Percentiles rank a stretch among this genome's conserved stretches.
Evolutionary conservation across 257 asterid genomes (phyloP).

Genomic region (Nicotiana knightiana): DNA sequence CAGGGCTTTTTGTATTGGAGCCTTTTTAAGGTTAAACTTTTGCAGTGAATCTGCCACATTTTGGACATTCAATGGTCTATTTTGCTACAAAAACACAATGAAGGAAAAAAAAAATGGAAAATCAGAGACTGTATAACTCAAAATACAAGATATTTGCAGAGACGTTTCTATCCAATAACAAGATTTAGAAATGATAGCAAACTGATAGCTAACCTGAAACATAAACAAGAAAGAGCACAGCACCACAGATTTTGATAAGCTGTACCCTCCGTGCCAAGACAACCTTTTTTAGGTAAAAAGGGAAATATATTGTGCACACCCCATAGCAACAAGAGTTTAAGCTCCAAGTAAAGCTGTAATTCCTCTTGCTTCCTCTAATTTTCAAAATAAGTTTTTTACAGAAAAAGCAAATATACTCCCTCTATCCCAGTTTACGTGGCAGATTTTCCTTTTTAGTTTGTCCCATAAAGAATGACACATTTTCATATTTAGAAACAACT

Average conservation of each 20-base stretch:
- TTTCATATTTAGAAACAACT: too few species aligned
- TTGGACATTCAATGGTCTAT: conserved; percentile 50
- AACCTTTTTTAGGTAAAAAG: not conserved
- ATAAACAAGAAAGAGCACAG: not conserved
- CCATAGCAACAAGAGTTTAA: not conserved
- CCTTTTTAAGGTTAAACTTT: conserved; percentile 53
- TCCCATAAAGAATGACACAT: too few species aligned
- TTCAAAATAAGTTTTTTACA: not conserved
- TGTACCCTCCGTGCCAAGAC: not conserved
- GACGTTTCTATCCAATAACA: not conserved
- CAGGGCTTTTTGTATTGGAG: conserved; percentile 47
- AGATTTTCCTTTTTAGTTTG: too few species aligned
- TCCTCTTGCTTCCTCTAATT: not conserved
- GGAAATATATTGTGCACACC: not conserved
- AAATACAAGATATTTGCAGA: not conserved
- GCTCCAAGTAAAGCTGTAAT: not conserved
- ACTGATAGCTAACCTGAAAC: not conserved
- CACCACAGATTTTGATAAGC: not conserved
- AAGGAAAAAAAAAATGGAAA: not conserved
- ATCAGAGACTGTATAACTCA: not conserved
- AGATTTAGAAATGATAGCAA: not conserved
- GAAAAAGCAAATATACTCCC: not conserved
- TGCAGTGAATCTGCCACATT: conserved; percentile 50
- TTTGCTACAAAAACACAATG: conserved; percentile 32
- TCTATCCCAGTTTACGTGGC: too few species aligned